Percentiles rank a stretch among this genome's conserved stretches.
Conservation (phyloP, 2,329 filamentous ascomycete species). For the Botryotinia narcissicola region DNA sequence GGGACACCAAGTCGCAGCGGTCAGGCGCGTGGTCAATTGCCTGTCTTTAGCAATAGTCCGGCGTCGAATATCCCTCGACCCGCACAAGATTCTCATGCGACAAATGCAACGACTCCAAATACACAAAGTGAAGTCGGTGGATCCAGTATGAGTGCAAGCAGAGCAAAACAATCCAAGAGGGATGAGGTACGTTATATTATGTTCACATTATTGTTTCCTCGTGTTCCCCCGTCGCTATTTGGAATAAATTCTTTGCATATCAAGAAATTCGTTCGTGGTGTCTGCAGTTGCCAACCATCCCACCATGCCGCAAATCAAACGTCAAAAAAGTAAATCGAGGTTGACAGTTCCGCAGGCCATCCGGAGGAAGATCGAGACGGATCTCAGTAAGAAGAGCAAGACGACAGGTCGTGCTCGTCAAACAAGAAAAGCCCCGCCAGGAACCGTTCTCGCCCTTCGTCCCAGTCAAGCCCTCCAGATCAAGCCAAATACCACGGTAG, state of each 20-base stretch:
- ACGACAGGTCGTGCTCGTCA: constrained; percentile 74
- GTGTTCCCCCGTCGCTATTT: background rate
- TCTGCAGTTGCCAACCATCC: background rate
- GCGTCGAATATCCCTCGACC: constrained; percentile 71
- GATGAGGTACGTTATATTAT: constrained; percentile 75
- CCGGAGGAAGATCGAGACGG: constrained; percentile 91
- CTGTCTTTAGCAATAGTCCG: constrained; percentile 59
- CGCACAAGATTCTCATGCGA: constrained; percentile 57
- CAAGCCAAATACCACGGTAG: constrained; percentile 89
- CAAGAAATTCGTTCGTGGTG: background rate
- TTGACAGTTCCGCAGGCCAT: constrained; percentile 66
- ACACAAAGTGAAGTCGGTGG: constrained; percentile 50
- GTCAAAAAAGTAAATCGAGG: constrained; percentile 14
- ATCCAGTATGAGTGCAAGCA: constrained; percentile 84
- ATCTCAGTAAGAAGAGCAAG: constrained; percentile 96
- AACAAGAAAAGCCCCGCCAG: constrained; percentile 89
- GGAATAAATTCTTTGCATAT: too few relatives aligned
- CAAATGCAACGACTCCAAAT: constrained; percentile 38
- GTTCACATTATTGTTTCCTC: background rate
- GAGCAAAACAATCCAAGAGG: constrained; percentile 93
- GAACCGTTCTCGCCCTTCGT: constrained; percentile 91
- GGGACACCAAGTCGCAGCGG: constrained; percentile 62
- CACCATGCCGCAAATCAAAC: constrained; percentile 21
- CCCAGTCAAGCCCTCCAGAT: constrained; percentile 96
- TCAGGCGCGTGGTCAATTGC: constrained; percentile 56